A percentile compares a stretch with the other conserved stretches of the same genome.
Evolutionary conservation across 164 flowering plant species (phyloP).

Genomic region (Dillenia turbinata): DNA sequence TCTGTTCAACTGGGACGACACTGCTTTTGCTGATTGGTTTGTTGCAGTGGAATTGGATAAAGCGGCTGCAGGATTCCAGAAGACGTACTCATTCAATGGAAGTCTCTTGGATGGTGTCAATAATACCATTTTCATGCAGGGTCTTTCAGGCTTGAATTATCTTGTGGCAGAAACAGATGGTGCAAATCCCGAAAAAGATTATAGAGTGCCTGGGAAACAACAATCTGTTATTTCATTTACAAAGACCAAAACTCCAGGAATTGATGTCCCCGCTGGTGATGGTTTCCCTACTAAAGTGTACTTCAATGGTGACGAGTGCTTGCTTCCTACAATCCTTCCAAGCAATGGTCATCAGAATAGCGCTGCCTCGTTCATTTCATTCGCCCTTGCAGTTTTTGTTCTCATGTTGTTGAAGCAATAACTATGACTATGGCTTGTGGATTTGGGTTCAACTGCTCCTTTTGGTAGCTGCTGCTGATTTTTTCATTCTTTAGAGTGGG

Average conservation of each 20-base stretch:
- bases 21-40: conserved; percentile 67
- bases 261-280: conserved; percentile 50
- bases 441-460: conserved; percentile 2
- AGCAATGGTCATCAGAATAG: conserved; percentile 11
- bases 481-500: conserved; percentile 33
- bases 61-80: conserved; percentile 52
- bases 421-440: not conserved
- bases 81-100: conserved; percentile 54
- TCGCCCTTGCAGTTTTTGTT: conserved; percentile 21
- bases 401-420: conserved; percentile 34
- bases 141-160: conserved; percentile 39
- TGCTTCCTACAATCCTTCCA: conserved; percentile 54
- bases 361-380: conserved; percentile 9
- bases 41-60: conserved; percentile 56
- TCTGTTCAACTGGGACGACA: conserved; percentile 73
- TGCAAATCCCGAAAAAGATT: conserved; percentile 39
- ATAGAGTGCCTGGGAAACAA: conserved; percentile 74
- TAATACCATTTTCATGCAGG: conserved; percentile 48
- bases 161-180: conserved; percentile 62
- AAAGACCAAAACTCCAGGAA: conserved; percentile 54
- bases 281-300: conserved; percentile 76
- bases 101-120: conserved; percentile 22
- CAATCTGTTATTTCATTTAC: conserved; percentile 80
- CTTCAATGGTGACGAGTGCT: conserved; percentile 89
- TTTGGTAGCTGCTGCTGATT: conserved; percentile 22